Percentiles rank a stretch among this genome's conserved stretches.
phyloP scores from a whole-genome alignment of 768 basidiomycete species.

The Strobilomyces confusus region DNA sequence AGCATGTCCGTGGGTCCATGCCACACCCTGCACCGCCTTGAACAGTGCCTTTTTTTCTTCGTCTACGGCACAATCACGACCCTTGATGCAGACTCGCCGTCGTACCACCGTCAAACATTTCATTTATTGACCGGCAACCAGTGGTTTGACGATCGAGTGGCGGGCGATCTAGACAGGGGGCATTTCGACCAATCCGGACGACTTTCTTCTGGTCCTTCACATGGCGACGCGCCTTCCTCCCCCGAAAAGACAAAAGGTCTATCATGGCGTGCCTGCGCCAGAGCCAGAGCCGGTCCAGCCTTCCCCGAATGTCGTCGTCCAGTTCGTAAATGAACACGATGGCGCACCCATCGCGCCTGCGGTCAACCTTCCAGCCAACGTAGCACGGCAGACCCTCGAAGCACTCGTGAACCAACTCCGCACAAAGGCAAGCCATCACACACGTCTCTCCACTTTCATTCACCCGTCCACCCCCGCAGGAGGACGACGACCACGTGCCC shows the following conservation, averaged over 20 bases:
- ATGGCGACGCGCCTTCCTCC: slow-evolving; percentile 89
- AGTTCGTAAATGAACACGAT: slow-evolving; percentile 90
- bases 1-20: neutral
- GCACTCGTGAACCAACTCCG: slow-evolving; percentile 84
- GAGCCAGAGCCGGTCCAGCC: slow-evolving; percentile 43
- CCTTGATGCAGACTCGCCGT: slow-evolving; percentile 17
- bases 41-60: neutral
- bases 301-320: slow-evolving; percentile 76
- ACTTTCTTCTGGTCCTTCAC: neutral
- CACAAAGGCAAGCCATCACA: slow-evolving; percentile 51
- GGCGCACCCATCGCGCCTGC: slow-evolving; percentile 78
- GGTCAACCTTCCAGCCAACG: slow-evolving; percentile 84
- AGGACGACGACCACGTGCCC: slow-evolving; percentile 84
- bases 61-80: slow-evolving; percentile 1
- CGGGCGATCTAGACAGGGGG: slow-evolving; percentile 8
- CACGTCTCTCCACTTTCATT: slow-evolving; percentile 13
- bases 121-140: slow-evolving; percentile 11
- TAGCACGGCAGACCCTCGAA: slow-evolving; percentile 80
- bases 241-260: slow-evolving; percentile 82
- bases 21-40: slow-evolving; percentile 7
- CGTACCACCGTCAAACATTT: too few species aligned
- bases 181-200: slow-evolving; percentile 12
- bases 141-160: too few species aligned
- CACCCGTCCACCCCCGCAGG: slow-evolving; percentile 11
- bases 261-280: slow-evolving; percentile 70